A percentile compares a stretch with the other conserved stretches of the same genome.
Evolutionary conservation across 2,329 filamentous ascomycete genomes (phyloP).

Genomic region (Curvularia lunata): DNA sequence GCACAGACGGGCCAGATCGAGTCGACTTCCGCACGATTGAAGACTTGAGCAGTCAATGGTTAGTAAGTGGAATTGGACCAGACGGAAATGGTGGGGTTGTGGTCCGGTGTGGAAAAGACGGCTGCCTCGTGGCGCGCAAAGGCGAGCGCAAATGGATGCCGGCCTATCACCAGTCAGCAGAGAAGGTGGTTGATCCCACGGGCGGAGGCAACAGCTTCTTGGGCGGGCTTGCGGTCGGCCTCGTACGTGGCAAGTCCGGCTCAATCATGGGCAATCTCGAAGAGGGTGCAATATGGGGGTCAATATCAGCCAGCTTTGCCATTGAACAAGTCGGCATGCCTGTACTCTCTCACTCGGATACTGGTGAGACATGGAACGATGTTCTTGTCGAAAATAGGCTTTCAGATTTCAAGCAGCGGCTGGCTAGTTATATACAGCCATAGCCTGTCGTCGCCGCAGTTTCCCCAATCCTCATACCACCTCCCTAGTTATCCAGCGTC

Average conservation of each 20-base stretch:
- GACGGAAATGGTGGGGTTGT: constrained; percentile 64
- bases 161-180: constrained; percentile 68
- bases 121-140: constrained; percentile 63
- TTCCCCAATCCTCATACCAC: neutral
- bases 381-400: constrained; percentile 52
- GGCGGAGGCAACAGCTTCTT: constrained; percentile 94
- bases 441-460: constrained; percentile 28
- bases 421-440: constrained; percentile 50
- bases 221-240: constrained; percentile 64
- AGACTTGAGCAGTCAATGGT: constrained; percentile 48
- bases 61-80: constrained; percentile 45
- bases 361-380: constrained; percentile 58
- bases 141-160: constrained; percentile 69
- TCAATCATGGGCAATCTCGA: constrained; percentile 56
- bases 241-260: constrained; percentile 61
- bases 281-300: constrained; percentile 78
- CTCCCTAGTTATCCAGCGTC: constrained; percentile 18
- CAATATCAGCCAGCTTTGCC: constrained; percentile 85
- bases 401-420: constrained; percentile 49
- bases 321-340: constrained; percentile 95
- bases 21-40: constrained; percentile 52
- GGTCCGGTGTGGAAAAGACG: constrained; percentile 73
- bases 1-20: constrained; percentile 40
- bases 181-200: constrained; percentile 83
- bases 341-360: constrained; percentile 48